These are phyloP conservation scores for Acrodontium crateriforme DNA, from an alignment of 2,329 filamentous ascomycete genomes.

Conservation along the genomic window DNA sequence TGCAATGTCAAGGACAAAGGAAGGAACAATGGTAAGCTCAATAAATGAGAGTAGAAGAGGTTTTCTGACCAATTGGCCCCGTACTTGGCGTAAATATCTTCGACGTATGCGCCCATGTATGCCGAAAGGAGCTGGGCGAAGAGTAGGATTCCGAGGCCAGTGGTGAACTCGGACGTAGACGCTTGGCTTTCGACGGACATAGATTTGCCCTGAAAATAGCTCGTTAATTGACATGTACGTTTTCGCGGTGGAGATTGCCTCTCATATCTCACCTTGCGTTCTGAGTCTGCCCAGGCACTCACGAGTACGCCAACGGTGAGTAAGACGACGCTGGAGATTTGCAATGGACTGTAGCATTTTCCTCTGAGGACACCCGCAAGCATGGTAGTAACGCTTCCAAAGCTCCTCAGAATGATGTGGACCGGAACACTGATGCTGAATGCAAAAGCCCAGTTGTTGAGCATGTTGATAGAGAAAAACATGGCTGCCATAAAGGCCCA, in stretches of 20 bases:
- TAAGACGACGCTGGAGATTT: constrained; percentile 67
- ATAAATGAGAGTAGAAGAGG: constrained; percentile 76
- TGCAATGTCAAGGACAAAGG: constrained; percentile 55
- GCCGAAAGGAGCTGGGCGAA: constrained; percentile 81
- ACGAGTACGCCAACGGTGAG: constrained; percentile 76
- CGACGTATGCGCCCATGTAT: constrained; percentile 89
- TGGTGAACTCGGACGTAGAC: constrained; percentile 39
- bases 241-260: no score
- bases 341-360: constrained; percentile 67
- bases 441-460: constrained; percentile 96
- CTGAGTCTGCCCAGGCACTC: constrained; percentile 80
- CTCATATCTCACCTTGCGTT: constrained; percentile 61
- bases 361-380: constrained; percentile 75
- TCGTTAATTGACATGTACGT: constrained; percentile 4
- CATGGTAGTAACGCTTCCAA: constrained; percentile 93
- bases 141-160: constrained; percentile 70
- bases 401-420: constrained; percentile 90
- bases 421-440: constrained; percentile 94
- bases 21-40: constrained; percentile 63
- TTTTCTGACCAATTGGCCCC: constrained; percentile 91
- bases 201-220: constrained; percentile 25
- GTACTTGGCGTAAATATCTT: constrained; percentile 74
- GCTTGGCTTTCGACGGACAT: constrained; percentile 27
- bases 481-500: constrained; percentile 82
- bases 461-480: constrained; percentile 84